phyloP scores from a whole-genome alignment of 2,329 filamentous ascomycete genomes.

The Sporothrix protearum region DNA sequence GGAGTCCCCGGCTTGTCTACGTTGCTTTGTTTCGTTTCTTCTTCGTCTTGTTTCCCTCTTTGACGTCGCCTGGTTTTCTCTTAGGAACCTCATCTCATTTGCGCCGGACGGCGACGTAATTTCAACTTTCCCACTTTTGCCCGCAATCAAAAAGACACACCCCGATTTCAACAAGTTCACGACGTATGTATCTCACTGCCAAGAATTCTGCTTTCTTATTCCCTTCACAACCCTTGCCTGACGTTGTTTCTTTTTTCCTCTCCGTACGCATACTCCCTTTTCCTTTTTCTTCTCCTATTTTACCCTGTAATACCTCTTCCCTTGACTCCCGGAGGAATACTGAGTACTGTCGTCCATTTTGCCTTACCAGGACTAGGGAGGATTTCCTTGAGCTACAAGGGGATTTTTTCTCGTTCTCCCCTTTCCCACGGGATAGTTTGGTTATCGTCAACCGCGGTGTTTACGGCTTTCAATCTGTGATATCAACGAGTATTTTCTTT shows the following conservation, averaged over 20 bases:
- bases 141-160: conserved; percentile 7
- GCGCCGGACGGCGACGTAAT: not conserved
- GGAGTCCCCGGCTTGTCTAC: not conserved
- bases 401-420: not conserved
- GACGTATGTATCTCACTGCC: not conserved
- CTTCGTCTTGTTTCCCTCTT: not conserved
- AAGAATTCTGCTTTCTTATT: not conserved
- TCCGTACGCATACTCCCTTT: not conserved
- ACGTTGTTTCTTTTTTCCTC: not conserved
- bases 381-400: not conserved
- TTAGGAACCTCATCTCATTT: not conserved
- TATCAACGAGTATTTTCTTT: not conserved
- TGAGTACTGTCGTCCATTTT: not conserved
- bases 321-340: not conserved
- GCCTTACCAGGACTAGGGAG: not conserved
- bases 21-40: not conserved
- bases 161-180: not conserved
- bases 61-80: not conserved
- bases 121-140: not conserved
- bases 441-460: not conserved
- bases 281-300: not conserved
- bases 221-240: not conserved
- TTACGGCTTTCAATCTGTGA: not conserved
- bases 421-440: conserved; percentile 2
- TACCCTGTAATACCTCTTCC: not conserved